phyloP scores from a whole-genome alignment of 495 filamentous ascomycete genomes.

The Penicillium herquei region DNA sequence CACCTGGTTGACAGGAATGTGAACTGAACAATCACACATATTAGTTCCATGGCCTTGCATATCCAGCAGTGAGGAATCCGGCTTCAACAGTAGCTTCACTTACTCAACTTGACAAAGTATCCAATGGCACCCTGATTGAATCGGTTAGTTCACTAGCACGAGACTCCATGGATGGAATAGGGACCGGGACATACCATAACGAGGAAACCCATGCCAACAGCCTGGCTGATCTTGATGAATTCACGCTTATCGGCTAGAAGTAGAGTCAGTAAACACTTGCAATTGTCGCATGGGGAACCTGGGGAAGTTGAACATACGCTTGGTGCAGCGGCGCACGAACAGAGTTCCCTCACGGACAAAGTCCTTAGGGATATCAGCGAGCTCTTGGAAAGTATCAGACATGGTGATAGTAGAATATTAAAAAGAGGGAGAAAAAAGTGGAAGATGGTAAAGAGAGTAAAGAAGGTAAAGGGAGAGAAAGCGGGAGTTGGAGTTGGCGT shows the following conservation, averaged over 20 bases:
- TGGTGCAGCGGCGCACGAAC: slow-evolving; percentile 82
- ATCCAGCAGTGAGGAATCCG: too few species aligned
- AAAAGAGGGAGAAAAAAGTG: background rate
- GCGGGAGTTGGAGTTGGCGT: slow-evolving; percentile 3
- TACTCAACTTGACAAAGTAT: slow-evolving; percentile 93
- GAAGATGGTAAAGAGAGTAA: slow-evolving; percentile 1
- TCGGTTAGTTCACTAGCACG: background rate
- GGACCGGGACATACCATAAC: slow-evolving; percentile 63
- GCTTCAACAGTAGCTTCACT: slow-evolving; percentile 23
- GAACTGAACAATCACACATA: slow-evolving; percentile 46
- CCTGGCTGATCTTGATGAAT: slow-evolving; percentile 93
- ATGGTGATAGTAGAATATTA: slow-evolving; percentile 33
- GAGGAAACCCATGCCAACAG: slow-evolving; percentile 88
- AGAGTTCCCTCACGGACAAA: slow-evolving; percentile 78
- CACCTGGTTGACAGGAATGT: slow-evolving; percentile 84
- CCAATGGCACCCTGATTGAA: slow-evolving; percentile 58
- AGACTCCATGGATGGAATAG: background rate
- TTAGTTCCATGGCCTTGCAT: background rate
- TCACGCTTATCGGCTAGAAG: slow-evolving; percentile 71
- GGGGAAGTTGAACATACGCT: slow-evolving; percentile 55
- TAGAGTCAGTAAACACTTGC: slow-evolving; percentile 15
- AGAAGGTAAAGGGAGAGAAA: slow-evolving; percentile 6
- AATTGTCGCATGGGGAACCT: slow-evolving; percentile 1
- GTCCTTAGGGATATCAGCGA: slow-evolving; percentile 77
- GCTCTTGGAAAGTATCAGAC: slow-evolving; percentile 76